These are phyloP conservation scores for Trametes elegans DNA, from an alignment of 768 basidiomycete genomes.

Conservation along the genomic window DNA sequence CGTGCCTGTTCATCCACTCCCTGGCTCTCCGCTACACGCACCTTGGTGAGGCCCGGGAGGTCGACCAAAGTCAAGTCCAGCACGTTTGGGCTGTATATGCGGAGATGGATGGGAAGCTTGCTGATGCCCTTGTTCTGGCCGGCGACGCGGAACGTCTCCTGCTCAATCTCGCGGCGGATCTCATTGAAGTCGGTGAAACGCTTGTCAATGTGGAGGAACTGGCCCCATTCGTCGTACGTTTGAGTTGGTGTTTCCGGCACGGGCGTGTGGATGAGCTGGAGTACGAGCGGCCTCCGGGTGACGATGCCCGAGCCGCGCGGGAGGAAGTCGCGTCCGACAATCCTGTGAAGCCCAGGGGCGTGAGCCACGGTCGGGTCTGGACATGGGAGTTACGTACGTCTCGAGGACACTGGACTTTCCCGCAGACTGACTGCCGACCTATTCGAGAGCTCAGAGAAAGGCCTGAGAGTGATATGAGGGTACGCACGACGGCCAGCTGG, in stretches of 20 bases:
- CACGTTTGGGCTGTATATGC: conserved; percentile 95
- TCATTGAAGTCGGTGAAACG: conserved; percentile 96
- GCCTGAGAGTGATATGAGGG: background rate
- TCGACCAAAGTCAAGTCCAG: conserved; percentile 96
- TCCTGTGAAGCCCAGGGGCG: conserved; percentile 37
- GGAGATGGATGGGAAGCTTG: conserved; percentile 90
- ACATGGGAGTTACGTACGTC: conserved; percentile 65
- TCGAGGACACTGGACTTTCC: conserved; percentile 97
- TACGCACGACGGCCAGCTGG: conserved; percentile 81
- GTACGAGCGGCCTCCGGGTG: conserved; percentile 90
- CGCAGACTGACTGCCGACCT: conserved; percentile 96
- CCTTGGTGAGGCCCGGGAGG: conserved; percentile 95
- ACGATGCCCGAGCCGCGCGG: conserved; percentile 92
- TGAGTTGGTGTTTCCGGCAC: conserved; percentile 47
- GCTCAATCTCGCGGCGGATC: conserved; percentile 94
- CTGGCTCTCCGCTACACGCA: conserved; percentile 30
- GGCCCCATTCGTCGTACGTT: conserved; percentile 82
- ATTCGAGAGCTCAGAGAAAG: conserved; percentile 7
- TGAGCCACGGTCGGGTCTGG: background rate
- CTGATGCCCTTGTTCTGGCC: conserved; percentile 99
- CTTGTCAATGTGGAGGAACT: conserved; percentile 96
- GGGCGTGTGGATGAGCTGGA: conserved; percentile 94
- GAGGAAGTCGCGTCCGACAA: conserved; percentile 92
- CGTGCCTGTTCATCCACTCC: background rate
- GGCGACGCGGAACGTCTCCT: conserved; percentile 95